Base-by-base conservation (phyloP, 2,329 filamentous ascomycete species). In the Tricladium varicosporioides region DNA sequence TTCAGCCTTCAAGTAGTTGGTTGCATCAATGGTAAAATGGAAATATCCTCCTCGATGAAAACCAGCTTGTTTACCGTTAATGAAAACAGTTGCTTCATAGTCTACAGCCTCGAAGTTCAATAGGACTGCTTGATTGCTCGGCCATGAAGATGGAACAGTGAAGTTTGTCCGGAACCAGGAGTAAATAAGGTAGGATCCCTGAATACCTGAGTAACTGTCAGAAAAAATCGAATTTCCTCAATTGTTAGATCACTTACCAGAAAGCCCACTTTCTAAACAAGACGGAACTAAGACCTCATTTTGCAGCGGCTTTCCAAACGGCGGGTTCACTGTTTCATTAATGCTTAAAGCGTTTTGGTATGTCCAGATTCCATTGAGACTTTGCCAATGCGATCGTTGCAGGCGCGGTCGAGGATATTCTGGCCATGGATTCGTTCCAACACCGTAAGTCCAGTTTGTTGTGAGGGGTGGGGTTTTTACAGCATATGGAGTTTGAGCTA, bases 21-120 rank as follows among this genome's bases (percentile, higher is more conserved):
- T 86, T 15, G 84, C 73, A 63, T 88, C 84, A 16, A 87, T 60
- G 1, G 75, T 79, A 65, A 87, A 87, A 22, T 79, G 76, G 64
- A 80, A 84, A 64, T 87, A 87, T 0, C 85, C 85, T 19, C 85
- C 85, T 1, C 76, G 73, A 60, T 88, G 76, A 52, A 76, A 78
- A 0, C 76, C 79, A 2, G 78, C 79, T 16, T 78, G 60, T 19
- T 76, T 64, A 2, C 80, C 80, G 61, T 86, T 86, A 62, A 87
- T 72, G 57, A 80, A 86, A 1, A 87, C 79, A 0, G 75, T 77
- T 3, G 74, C 73, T 63, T 80, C 76, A 56, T 79, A 81, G 59
- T 80, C 78, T 7, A 80, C 77, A 4, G 78, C 78, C 16, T 73
- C 78, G 49, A 80, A 80, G 54, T 78, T 78, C 11, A 80, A 69